These are phyloP conservation scores for Rutidosis leptorrhynchoides DNA, from an alignment of 129 eudicot species.

Conservation along the genomic window DNA sequence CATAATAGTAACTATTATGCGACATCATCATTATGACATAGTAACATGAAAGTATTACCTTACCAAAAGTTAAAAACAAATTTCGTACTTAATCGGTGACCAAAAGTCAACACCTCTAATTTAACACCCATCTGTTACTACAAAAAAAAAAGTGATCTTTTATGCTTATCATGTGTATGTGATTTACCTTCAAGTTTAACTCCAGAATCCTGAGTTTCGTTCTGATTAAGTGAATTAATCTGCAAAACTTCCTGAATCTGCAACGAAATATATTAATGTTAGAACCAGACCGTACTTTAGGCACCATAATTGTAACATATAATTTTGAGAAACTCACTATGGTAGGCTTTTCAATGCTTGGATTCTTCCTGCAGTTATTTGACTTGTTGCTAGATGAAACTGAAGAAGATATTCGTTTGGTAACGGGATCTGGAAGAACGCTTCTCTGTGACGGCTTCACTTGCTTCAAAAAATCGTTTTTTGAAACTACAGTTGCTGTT, in stretches of 20 bases:
- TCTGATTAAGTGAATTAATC: constrained; percentile 24
- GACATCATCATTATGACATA: not conserved
- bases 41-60: not conserved
- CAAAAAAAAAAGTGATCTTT: not conserved
- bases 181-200: constrained; percentile 31
- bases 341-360: constrained; percentile 32
- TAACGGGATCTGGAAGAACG: constrained; percentile 23
- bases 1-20: not conserved
- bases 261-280: constrained; percentile 25
- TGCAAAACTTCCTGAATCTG: constrained; percentile 42
- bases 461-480: constrained; percentile 17
- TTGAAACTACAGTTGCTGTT: constrained; percentile 30
- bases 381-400: constrained; percentile 26
- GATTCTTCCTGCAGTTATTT: constrained; percentile 33
- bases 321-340: constrained; percentile 30
- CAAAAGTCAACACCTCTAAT: not conserved
- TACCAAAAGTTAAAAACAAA: not conserved
- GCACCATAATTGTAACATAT: not conserved
- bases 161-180: not conserved
- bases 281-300: not conserved
- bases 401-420: constrained; percentile 23
- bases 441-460: constrained; percentile 35
- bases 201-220: constrained; percentile 29
- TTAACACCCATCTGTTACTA: not conserved
- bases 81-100: not conserved